These are phyloP conservation scores for Fusarium albosuccineum DNA, from an alignment of 2,329 filamentous ascomycete species.

Conservation along the genomic window DNA sequence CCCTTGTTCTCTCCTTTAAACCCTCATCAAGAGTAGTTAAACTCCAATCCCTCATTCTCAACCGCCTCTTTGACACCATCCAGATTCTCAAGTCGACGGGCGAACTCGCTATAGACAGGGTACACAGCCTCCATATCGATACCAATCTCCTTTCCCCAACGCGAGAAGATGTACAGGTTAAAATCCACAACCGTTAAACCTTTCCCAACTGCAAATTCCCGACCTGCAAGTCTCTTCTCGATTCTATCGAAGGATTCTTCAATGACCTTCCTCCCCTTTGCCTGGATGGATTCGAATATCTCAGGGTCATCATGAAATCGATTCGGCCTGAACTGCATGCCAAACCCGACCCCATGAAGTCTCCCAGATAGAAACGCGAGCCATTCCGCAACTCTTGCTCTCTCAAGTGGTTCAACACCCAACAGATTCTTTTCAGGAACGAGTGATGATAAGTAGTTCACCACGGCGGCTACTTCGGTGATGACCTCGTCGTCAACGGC, in stretches of 20 bases:
- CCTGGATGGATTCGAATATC: background rate
- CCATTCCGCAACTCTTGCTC: constrained; percentile 50
- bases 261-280: constrained; percentile 4
- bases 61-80: constrained; percentile 20
- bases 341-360: constrained; percentile 49
- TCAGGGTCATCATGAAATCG: constrained; percentile 45
- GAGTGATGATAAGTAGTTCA: constrained; percentile 49
- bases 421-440: constrained; percentile 35
- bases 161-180: constrained; percentile 39
- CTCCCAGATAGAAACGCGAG: constrained; percentile 50
- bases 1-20: no score
- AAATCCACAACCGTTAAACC: constrained; percentile 36
- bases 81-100: constrained; percentile 5
- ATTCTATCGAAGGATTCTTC: constrained; percentile 21
- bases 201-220: constrained; percentile 18
- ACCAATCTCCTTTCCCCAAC: constrained; percentile 22
- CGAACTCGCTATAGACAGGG: constrained; percentile 2
- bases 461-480: constrained; percentile 51
- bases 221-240: background rate
- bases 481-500: constrained; percentile 46
- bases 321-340: constrained; percentile 40
- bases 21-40: background rate
- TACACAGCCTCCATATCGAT: constrained; percentile 30
- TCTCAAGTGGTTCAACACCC: constrained; percentile 35
- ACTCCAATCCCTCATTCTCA: constrained; percentile 13